Conservation (phyloP, 2,329 filamentous ascomycete species). For the Talaromyces sp. region DNA sequence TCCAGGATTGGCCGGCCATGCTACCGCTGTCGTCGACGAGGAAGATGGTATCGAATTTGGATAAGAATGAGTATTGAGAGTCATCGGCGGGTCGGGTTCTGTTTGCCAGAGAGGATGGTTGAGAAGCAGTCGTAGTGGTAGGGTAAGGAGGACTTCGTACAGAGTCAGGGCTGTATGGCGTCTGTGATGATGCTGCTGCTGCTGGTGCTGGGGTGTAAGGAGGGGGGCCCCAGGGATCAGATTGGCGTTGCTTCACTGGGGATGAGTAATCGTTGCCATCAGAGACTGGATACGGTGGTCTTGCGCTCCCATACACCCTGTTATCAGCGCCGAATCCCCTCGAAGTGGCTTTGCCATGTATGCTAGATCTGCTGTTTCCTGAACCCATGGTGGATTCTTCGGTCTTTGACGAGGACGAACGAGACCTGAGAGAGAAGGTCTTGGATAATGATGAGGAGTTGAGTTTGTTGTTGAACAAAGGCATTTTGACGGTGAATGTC, state of each 20-base stretch:
- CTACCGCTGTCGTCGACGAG: conserved; percentile 88
- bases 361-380: background rate
- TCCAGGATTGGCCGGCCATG: conserved; percentile 75
- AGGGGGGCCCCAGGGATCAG: conserved; percentile 2
- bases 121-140: background rate
- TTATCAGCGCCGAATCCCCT: background rate
- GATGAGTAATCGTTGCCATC: background rate
- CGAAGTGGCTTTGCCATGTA: background rate
- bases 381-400: conserved; percentile 2
- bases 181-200: background rate
- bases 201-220: conserved; percentile 3
- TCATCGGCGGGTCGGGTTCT: conserved; percentile 36
- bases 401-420: background rate
- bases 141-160: background rate
- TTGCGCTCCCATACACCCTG: background rate
- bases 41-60: conserved; percentile 78
- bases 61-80: conserved; percentile 70
- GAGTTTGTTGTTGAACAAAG: background rate
- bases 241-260: background rate
- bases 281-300: background rate
- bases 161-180: conserved; percentile 1
- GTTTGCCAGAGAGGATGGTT: background rate
- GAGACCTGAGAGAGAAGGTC: background rate
- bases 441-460: background rate
- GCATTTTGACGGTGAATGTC: conserved; percentile 12